These are phyloP conservation scores for Termitomyces sp. DNA, from an alignment of 768 basidiomycete genomes.

Conservation along the genomic window DNA sequence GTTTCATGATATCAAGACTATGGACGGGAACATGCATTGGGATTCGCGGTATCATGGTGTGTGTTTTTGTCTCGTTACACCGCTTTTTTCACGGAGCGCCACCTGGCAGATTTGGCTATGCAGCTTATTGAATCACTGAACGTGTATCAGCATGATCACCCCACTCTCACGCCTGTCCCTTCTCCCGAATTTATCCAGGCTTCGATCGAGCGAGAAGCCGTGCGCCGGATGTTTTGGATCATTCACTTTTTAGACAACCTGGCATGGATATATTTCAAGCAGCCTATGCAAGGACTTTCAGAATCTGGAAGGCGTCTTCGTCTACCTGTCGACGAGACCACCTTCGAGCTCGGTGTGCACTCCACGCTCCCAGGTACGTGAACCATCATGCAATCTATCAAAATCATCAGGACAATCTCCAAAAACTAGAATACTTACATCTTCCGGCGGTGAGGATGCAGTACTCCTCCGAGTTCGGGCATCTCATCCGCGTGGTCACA, in stretches of 20 bases:
- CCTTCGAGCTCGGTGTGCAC: slow-evolving; percentile 68
- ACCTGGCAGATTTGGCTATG: slow-evolving; percentile 50
- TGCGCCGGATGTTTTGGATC: slow-evolving; percentile 80
- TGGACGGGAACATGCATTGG: slow-evolving; percentile 31
- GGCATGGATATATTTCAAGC: slow-evolving; percentile 40
- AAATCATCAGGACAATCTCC: slow-evolving; percentile 10
- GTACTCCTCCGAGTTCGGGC: slow-evolving; percentile 70
- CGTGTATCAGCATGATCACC: slow-evolving; percentile 58
- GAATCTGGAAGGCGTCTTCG: slow-evolving; percentile 51
- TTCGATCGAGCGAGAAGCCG: slow-evolving; percentile 68
- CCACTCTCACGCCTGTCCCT: slow-evolving; percentile 52
- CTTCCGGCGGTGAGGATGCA: slow-evolving; percentile 54
- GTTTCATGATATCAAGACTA: slow-evolving; percentile 53
- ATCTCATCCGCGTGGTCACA: slow-evolving; percentile 63
- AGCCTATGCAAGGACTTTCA: slow-evolving; percentile 30
- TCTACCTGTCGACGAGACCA: slow-evolving; percentile 77
- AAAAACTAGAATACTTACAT: slow-evolving; percentile 59
- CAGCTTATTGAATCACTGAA: slow-evolving; percentile 63
- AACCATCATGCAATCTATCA: slow-evolving; percentile 1
- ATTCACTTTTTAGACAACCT: slow-evolving; percentile 57
- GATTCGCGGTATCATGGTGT: slow-evolving; percentile 47
- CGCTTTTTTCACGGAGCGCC: slow-evolving; percentile 17
- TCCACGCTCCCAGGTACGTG: slow-evolving; percentile 46
- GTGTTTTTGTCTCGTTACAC: slow-evolving; percentile 13
- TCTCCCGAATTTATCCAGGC: slow-evolving; percentile 54